Percentiles rank a stretch among this genome's conserved stretches.
These are phyloP conservation scores for Aspergillus pseudoviridinutans DNA, from an alignment of 2,329 filamentous ascomycete species.

Conservation along the genomic window DNA sequence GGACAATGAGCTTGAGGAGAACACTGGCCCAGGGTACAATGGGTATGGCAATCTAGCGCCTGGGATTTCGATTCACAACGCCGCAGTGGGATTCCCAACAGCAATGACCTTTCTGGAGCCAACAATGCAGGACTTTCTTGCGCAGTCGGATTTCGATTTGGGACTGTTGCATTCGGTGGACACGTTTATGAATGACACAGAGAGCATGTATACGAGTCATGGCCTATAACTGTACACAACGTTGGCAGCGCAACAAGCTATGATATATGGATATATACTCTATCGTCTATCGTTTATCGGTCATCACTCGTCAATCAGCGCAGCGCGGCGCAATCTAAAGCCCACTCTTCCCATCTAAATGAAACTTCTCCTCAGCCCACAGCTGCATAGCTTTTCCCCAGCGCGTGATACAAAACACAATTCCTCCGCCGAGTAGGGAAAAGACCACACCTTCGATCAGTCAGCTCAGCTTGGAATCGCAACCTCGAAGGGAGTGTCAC, in stretches of 20 bases:
- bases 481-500: slow-evolving; percentile 6
- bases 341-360: slow-evolving; percentile 12
- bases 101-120: slow-evolving; percentile 38
- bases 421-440: slow-evolving; percentile 23
- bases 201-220: slow-evolving; percentile 29
- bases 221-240: slow-evolving; percentile 14
- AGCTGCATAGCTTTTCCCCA: slow-evolving; percentile 33
- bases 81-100: slow-evolving; percentile 29
- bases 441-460: slow-evolving; percentile 23
- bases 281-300: slow-evolving; percentile 1
- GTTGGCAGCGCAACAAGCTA: background rate
- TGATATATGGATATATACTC: slow-evolving; percentile 1
- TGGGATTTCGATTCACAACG: slow-evolving; percentile 2
- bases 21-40: background rate
- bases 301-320: background rate
- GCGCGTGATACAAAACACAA: slow-evolving; percentile 26
- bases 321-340: background rate
- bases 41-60: background rate
- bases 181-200: slow-evolving; percentile 29
- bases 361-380: slow-evolving; percentile 27
- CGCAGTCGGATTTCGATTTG: slow-evolving; percentile 36
- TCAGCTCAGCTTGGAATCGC: background rate
- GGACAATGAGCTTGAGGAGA: background rate
- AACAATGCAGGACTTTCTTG: slow-evolving; percentile 38
- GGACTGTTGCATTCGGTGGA: slow-evolving; percentile 33